Conservation (phyloP, 1,284 basidiomycete genomes). For the Gastroboletus turbinatus region DNA sequence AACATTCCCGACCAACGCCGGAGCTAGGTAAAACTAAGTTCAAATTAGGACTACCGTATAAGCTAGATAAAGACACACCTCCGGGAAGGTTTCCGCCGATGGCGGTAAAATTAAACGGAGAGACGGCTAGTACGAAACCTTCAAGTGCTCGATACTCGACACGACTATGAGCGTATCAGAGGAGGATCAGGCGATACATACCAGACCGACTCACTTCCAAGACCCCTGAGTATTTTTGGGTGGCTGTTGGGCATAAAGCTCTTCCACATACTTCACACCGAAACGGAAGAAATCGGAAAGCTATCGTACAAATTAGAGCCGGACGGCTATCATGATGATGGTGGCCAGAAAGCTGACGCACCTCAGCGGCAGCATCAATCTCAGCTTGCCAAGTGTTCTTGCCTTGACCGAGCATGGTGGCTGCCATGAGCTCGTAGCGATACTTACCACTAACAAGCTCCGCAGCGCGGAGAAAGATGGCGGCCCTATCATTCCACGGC, state of each 20-base stretch:
- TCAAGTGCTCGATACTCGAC: slow-evolving; percentile 95
- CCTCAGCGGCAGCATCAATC: slow-evolving; percentile 98
- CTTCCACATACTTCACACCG: slow-evolving; percentile 95
- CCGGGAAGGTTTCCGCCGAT: slow-evolving; percentile 92
- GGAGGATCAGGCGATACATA: not conserved
- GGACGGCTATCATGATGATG: not conserved
- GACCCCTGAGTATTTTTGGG: slow-evolving; percentile 81
- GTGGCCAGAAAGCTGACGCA: slow-evolving; percentile 34
- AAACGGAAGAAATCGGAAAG: slow-evolving; percentile 95
- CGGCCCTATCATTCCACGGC: slow-evolving; percentile 95
- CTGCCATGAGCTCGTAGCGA: slow-evolving; percentile 91
- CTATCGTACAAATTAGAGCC: slow-evolving; percentile 40
- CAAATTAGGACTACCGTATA: not conserved
- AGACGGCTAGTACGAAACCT: slow-evolving; percentile 96
- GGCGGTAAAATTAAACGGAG: slow-evolving; percentile 98
- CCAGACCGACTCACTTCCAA: slow-evolving; percentile 80
- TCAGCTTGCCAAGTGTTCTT: slow-evolving; percentile 99
- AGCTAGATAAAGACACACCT: slow-evolving; percentile 41
- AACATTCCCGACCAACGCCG: slow-evolving; percentile 94
- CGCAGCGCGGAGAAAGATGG: slow-evolving; percentile 97
- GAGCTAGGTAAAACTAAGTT: slow-evolving; percentile 48
- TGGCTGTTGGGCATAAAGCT: slow-evolving; percentile 91
- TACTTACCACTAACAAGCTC: slow-evolving; percentile 95
- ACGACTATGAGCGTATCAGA: slow-evolving; percentile 54
- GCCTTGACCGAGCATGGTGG: slow-evolving; percentile 97